Conservation (phyloP, 2,329 filamentous ascomycete genomes). For the Uncinocarpus reesii region DNA sequence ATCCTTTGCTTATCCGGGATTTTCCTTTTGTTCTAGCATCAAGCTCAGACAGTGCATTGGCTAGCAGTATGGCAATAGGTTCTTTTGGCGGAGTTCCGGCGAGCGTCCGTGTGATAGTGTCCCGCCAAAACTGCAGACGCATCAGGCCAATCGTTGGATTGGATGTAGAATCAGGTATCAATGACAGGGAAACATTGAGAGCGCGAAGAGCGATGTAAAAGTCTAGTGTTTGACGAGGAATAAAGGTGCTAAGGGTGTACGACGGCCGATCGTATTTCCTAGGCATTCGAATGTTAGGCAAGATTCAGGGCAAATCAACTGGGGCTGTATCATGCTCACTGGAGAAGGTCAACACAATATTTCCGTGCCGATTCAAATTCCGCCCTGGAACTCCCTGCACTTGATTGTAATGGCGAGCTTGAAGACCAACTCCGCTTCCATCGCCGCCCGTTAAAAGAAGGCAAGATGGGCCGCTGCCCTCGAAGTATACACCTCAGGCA, state of each 20-base stretch:
- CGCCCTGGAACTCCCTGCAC: conserved; percentile 27
- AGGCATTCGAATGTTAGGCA: conserved; percentile 2
- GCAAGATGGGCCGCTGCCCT: neutral
- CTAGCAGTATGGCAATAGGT: conserved; percentile 75
- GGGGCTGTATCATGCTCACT: conserved; percentile 28
- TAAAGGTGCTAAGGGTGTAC: conserved; percentile 73
- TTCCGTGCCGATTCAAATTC: conserved; percentile 46
- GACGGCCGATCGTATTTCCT: conserved; percentile 86
- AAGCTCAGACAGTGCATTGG: conserved; percentile 56
- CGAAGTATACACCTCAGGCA: conserved; percentile 10
- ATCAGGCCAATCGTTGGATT: conserved; percentile 77
- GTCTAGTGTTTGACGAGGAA: conserved; percentile 62
- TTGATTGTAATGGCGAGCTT: conserved; percentile 19
- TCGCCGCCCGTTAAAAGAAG: neutral
- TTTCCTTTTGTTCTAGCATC: conserved; percentile 38
- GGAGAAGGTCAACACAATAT: conserved; percentile 51
- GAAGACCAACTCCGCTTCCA: conserved; percentile 20
- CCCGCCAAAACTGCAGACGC: conserved; percentile 92
- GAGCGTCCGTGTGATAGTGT: conserved; percentile 69
- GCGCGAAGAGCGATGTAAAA: conserved; percentile 84
- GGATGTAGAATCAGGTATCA: conserved; percentile 80
- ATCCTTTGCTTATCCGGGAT: conserved; percentile 54
- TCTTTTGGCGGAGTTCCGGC: conserved; percentile 73
- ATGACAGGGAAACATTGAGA: conserved; percentile 83
- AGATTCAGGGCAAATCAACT: neutral